These are phyloP conservation scores for Scheffersomyces illinoinensis DNA, from an alignment of 1,139 yeast genomes.

Conservation along the genomic window DNA sequence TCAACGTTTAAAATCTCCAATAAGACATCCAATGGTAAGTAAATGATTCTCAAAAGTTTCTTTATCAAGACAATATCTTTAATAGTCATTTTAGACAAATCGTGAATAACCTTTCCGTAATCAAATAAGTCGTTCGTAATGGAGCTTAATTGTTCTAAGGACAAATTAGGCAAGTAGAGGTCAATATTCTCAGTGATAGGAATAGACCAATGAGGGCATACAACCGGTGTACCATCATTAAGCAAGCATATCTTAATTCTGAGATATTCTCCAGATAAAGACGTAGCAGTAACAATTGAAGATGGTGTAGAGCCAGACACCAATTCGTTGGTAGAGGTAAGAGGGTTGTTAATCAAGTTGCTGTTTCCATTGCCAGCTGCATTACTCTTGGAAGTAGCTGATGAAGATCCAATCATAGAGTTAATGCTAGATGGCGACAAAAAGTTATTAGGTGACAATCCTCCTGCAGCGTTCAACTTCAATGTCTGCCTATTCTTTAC, in stretches of 20 bases:
- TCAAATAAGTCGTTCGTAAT: slow-evolving; percentile 46
- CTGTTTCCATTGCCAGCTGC: slow-evolving; percentile 4
- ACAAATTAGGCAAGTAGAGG: slow-evolving; percentile 46
- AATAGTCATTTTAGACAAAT: slow-evolving; percentile 38
- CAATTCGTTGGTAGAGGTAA: slow-evolving; percentile 18
- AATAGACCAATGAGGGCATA: slow-evolving; percentile 71
- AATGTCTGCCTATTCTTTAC: slow-evolving; percentile 32
- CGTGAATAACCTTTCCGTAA: slow-evolving; percentile 43
- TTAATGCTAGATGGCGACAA: slow-evolving; percentile 30
- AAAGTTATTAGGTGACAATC: slow-evolving; percentile 44
- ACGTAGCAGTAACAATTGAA: slow-evolving; percentile 89
- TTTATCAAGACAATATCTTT: slow-evolving; percentile 39
- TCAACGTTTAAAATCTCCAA: slow-evolving; percentile 54
- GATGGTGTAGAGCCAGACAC: slow-evolving; percentile 33
- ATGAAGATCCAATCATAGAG: slow-evolving; percentile 10
- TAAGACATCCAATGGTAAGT: slow-evolving; percentile 64
- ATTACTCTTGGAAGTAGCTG: slow-evolving; percentile 1
- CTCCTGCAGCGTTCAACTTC: slow-evolving; percentile 40
- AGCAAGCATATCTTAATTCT: slow-evolving; percentile 70
- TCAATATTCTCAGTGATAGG: slow-evolving; percentile 59
- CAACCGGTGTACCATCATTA: slow-evolving; percentile 84
- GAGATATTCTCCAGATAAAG: slow-evolving; percentile 78
- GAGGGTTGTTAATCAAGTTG: slow-evolving; percentile 11
- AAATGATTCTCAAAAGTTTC: slow-evolving; percentile 42
- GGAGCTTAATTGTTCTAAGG: slow-evolving; percentile 42